A percentile compares a stretch with the other conserved stretches of the same genome.
Evolutionary conservation across 176 grass and related monocot genomes (phyloP).

Genomic region (Typha latifolia): DNA sequence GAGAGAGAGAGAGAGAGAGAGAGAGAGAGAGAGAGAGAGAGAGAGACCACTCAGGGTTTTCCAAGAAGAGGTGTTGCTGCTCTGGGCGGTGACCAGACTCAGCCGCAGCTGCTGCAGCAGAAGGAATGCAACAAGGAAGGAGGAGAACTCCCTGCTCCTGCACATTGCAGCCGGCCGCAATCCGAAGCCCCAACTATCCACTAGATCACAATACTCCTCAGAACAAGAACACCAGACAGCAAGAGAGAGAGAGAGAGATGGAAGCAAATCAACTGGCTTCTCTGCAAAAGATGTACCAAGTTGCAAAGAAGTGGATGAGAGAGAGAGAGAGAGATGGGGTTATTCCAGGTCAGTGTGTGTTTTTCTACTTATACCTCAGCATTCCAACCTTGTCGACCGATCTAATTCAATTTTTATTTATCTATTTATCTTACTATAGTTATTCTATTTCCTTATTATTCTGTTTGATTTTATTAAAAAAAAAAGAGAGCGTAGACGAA

Average conservation of each 20-base stretch:
- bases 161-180: constrained; percentile 26
- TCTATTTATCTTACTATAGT: too few species aligned
- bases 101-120: constrained; percentile 18
- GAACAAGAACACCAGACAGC: not conserved
- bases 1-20: constrained; percentile 15
- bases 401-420: too few species aligned
- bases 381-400: not conserved
- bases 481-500: too few species aligned
- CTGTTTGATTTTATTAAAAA: too few species aligned
- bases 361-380: not conserved
- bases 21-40: constrained; percentile 14
- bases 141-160: constrained; percentile 22
- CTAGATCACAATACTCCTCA: not conserved
- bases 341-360: not conserved
- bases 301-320: not conserved
- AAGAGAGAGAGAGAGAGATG: not conserved
- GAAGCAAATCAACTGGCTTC: not conserved
- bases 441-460: too few species aligned
- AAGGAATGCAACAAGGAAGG: constrained; percentile 17
- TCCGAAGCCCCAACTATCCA: not conserved
- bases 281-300: not conserved
- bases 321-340: not conserved
- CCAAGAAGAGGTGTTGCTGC: constrained; percentile 25
- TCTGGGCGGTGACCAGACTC: constrained; percentile 28
- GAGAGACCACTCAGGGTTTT: constrained; percentile 39